These are phyloP conservation scores for Gregarina niphandrodes DNA, from an alignment of 169 alveolate species.

Conservation along the genomic window DNA sequence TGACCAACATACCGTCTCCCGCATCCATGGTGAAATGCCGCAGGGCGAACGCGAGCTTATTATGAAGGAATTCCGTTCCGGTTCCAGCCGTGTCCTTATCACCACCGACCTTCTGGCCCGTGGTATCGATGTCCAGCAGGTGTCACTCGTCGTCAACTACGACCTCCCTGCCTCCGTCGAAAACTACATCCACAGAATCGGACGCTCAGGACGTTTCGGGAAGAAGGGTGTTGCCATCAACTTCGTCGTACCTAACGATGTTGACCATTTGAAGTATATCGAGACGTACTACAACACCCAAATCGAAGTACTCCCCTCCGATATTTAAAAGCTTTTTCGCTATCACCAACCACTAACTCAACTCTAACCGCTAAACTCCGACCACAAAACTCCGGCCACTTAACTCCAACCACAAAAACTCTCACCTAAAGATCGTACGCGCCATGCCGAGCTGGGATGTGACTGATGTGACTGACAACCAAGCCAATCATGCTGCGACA, in stretches of 20 bases:
- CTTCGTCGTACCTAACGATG: constrained; percentile 79
- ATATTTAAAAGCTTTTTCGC: no score
- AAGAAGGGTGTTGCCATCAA: constrained; percentile 98
- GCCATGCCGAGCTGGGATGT: no score
- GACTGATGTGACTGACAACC: no score
- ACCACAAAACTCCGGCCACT: no score
- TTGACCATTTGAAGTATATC: constrained; percentile 69
- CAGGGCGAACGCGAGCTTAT: constrained; percentile 85
- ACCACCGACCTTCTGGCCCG: constrained; percentile 95
- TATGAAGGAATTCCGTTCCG: constrained; percentile 89
- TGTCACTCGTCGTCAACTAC: constrained; percentile 87
- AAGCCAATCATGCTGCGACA: no score
- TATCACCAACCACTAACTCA: no score
- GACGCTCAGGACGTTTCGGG: constrained; percentile 98
- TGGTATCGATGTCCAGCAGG: constrained; percentile 95
- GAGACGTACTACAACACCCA: constrained; percentile 92
- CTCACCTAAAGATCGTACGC: no score
- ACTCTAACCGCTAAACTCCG: no score
- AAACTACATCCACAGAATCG: constrained; percentile 90
- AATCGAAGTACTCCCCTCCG: constrained; percentile 98
- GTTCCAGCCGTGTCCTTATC: constrained; percentile 86
- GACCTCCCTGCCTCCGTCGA: constrained; percentile 86
- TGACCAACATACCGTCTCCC: constrained; percentile 43
- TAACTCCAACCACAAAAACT: no score
- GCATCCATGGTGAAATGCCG: constrained; percentile 87